These are phyloP conservation scores for Canavalia gladiata DNA, from an alignment of 306 rosid genomes.

Conservation along the genomic window DNA sequence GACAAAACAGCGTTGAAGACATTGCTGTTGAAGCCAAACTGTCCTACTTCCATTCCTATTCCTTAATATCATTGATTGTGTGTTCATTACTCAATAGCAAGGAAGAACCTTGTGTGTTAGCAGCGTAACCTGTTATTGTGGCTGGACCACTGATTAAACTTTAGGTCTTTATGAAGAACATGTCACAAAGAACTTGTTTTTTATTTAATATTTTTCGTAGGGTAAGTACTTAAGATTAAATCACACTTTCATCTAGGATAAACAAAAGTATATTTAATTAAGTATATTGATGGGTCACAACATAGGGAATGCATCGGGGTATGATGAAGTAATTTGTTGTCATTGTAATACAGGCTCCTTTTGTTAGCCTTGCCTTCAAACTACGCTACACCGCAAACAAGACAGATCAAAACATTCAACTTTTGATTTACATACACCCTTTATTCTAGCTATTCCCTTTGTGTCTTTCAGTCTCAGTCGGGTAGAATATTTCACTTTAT, in stretches of 20 bases:
- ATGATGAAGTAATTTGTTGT: background rate
- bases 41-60: background rate
- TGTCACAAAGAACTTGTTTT: background rate
- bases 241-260: background rate
- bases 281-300: background rate
- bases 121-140: background rate
- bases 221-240: background rate
- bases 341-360: background rate
- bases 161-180: background rate
- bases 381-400: background rate
- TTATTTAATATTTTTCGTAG: background rate
- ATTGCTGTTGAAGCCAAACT: background rate
- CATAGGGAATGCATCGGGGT: background rate
- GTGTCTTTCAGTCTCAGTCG: background rate
- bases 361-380: background rate
- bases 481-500: conserved; percentile 35
- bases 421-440: background rate
- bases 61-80: conserved; percentile 10
- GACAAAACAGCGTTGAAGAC: conserved; percentile 1
- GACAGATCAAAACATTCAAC: background rate
- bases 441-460: background rate
- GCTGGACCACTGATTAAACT: background rate
- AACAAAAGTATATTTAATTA: background rate
- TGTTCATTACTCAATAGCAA: background rate
- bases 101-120: background rate